A percentile compares a stretch with the other conserved stretches of the same genome.
phyloP scores from a whole-genome alignment of 148 eudicot species.

The Limonium bicolor region DNA sequence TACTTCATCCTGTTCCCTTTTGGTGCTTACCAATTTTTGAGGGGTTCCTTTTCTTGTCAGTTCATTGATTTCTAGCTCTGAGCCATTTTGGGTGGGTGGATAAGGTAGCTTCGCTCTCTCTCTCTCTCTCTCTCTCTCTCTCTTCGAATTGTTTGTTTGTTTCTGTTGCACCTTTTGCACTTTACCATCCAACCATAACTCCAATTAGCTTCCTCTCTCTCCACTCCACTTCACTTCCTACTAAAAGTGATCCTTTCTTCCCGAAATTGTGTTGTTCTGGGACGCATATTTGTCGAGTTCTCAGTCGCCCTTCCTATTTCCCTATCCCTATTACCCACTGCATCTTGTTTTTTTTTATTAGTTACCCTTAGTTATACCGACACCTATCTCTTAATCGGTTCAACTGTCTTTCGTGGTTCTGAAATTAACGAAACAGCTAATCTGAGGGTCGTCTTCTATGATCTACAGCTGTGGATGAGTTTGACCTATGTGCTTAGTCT shows the following conservation, averaged over 20 bases:
- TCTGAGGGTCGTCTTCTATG: not conserved
- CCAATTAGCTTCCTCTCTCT: constrained; percentile 1
- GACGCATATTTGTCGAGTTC: constrained; percentile 2
- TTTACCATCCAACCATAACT: not conserved
- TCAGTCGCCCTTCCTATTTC: not conserved
- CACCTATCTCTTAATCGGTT: not conserved
- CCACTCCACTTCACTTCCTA: not conserved
- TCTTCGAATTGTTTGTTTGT: constrained; percentile 6
- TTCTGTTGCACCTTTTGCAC: not conserved
- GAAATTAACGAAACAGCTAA: too few relatives aligned
- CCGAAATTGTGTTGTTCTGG: not conserved
- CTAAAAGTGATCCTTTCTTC: not conserved
- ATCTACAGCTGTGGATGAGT: constrained; percentile 37
- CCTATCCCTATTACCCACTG: constrained; percentile 4
- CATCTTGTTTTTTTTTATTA: not conserved
- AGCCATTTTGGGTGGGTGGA: too few relatives aligned
- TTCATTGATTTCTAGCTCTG: too few relatives aligned
- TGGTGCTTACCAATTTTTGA: too few relatives aligned
- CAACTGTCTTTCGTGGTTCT: too few relatives aligned
- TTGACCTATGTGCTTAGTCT: constrained; percentile 50
- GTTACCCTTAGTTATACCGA: not conserved
- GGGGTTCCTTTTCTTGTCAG: too few relatives aligned
- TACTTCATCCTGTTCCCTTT: too few relatives aligned
- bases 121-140: not conserved
- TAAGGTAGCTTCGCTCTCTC: constrained; percentile 11